phyloP scores from a whole-genome alignment of 768 basidiomycete genomes.

The Hysterangium stoloniferum region DNA sequence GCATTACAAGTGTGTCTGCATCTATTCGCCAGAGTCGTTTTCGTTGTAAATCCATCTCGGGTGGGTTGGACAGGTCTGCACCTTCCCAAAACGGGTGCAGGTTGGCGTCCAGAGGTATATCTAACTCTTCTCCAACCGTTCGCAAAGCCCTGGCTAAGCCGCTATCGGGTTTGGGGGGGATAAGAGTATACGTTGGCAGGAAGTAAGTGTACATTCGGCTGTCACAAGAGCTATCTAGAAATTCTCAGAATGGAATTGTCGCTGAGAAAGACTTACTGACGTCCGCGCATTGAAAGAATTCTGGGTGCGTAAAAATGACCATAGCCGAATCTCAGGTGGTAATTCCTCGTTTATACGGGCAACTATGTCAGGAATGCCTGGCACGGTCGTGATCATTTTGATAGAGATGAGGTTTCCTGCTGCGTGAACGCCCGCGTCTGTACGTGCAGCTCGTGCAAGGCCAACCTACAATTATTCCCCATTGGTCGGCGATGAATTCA shows the following conservation, averaged over 20 bases:
- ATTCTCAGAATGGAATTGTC: constrained; percentile 16
- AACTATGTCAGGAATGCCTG: constrained; percentile 63
- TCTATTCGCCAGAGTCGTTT: constrained; percentile 68
- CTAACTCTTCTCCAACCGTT: constrained; percentile 22
- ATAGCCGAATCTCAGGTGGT: constrained; percentile 89
- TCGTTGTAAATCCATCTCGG: constrained; percentile 52
- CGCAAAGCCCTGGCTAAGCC: constrained; percentile 43
- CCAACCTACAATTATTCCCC: constrained; percentile 48
- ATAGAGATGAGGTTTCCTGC: constrained; percentile 90
- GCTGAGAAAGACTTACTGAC: constrained; percentile 15
- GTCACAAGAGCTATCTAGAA: constrained; percentile 72
- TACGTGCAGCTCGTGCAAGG: constrained; percentile 84
- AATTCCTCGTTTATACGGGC: constrained; percentile 75
- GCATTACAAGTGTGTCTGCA: constrained; percentile 41
- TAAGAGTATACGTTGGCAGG: constrained; percentile 86
- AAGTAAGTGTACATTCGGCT: constrained; percentile 97
- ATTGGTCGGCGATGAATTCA: not conserved
- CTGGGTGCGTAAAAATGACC: constrained; percentile 78
- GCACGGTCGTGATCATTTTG: constrained; percentile 77
- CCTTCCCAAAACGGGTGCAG: constrained; percentile 61
- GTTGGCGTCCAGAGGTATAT: not conserved
- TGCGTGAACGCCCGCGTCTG: constrained; percentile 96
- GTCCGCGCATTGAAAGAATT: constrained; percentile 77
- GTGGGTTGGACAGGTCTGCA: constrained; percentile 30
- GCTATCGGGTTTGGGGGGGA: constrained; percentile 80